Evolutionary conservation across 2,329 filamentous ascomycete species (phyloP), one percentile per base, ranked within the genome.

Genomic region (Fusarium virguliforme): DNA sequence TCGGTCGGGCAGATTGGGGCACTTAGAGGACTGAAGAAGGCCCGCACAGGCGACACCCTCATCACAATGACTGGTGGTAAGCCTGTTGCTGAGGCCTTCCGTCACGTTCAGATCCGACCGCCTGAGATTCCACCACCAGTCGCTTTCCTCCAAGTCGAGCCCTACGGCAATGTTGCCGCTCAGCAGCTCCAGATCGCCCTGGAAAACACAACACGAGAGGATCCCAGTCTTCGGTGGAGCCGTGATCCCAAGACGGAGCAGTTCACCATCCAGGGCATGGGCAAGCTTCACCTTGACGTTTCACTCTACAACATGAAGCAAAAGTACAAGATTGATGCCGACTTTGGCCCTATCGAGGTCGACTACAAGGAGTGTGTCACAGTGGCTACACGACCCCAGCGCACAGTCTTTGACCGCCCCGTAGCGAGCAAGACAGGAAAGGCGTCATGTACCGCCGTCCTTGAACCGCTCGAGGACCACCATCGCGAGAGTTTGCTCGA

Each of bases 131-230:
- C 96, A 1, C 94, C 96, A 0, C 94, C 96, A 0, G 96, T 99
- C 0, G 97, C 98, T 77, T 99, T 98, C 80, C 91, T 97, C n/a
- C 94, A 95, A 66, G 91, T 98, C 30, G 95, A 98, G 71, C 94
- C 87, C 0, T 85, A 94, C 73, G 91, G 93, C 74, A 84, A 93
- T 34, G 88, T 91, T 34, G 94, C 95, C 72, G 92, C 94, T 74
- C 95, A 94, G 74, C 88, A 91, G 64, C 88, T 99, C 6, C 89
- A 93, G 62, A 89, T 92, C 6, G 91, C 92, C 1, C 84, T 99
- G 6, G 88, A 90, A 6, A 89, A 96, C 54, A 87, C 97, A 6
- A 88, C 97, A 1, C 87, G 96, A 73, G 96, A 99, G 83, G 96
- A 99, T 75, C 96, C 96, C 0, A 98, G 94, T 79, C 84, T 99